phyloP scores from a whole-genome alignment of 176 grass and related monocot species.

The Cenchrus americanus region DNA sequence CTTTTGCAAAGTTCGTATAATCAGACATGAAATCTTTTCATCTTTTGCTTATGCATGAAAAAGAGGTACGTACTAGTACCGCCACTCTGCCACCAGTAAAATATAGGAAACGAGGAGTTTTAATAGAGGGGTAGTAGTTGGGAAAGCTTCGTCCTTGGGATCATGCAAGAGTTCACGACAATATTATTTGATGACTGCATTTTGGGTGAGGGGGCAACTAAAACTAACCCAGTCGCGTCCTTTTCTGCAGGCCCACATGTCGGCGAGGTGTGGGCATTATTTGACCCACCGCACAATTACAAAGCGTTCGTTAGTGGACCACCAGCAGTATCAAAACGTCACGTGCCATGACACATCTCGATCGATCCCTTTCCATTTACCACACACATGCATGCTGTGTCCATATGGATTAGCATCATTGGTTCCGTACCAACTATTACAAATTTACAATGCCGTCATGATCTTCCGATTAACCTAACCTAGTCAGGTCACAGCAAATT shows the following conservation, averaged over 20 bases:
- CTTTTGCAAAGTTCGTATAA: background rate
- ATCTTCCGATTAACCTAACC: background rate
- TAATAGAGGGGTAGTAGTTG: background rate
- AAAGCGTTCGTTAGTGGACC: conserved; percentile 47
- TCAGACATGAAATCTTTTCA: background rate
- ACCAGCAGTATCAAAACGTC: background rate
- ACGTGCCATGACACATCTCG: background rate
- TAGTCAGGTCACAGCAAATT: background rate
- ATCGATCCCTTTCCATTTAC: background rate
- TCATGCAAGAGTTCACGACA: background rate
- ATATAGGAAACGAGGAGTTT: background rate
- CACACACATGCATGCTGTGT: background rate
- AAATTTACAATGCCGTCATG: background rate
- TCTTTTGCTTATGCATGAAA: background rate
- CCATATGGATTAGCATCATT: background rate
- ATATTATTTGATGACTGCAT: background rate
- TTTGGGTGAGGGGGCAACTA: background rate
- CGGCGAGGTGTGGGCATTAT: background rate
- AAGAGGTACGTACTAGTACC: background rate
- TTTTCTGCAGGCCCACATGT: conserved; percentile 8
- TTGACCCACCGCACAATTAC: conserved; percentile 14
- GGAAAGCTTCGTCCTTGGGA: background rate
- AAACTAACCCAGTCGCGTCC: background rate
- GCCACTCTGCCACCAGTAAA: background rate
- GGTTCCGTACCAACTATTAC: conserved; percentile 31